Base-by-base conservation (phyloP, 495 filamentous ascomycete species). In the Beverwykella pulmonaria region DNA sequence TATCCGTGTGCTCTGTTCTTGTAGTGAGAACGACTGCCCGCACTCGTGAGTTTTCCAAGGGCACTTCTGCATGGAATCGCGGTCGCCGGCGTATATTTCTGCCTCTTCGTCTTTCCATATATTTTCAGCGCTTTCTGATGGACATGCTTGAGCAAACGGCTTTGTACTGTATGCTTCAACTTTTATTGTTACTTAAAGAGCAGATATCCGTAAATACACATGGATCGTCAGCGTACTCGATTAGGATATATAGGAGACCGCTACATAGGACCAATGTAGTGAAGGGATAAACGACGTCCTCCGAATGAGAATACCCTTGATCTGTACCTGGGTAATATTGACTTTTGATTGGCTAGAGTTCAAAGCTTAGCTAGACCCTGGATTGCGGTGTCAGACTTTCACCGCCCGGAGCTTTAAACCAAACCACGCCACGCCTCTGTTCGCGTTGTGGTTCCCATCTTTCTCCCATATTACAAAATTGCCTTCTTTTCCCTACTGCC, bases 371-470 rank as follows among this genome's bases (percentile, higher is more conserved):
- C 9, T 47, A 30, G 49, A 54, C 32, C 59, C 59, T 61, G 25
- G 23, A 36, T 53, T 25, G 32, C 4, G 26, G 59, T 44, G 23
- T 61, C 26, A 26, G 34, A 32, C 48, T 10, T 29, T 63, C 59
- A 63, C 59, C 59, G 59, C 59, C 59, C 5, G 32, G 6, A 52
- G 48, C 48, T 44, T 12, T 12, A 14, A 27, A 26, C 47, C 20
- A 14, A 27, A 26, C 47, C 20, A 34, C 58, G 27, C n/a, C 22
- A 50, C 20, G 9, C 22, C 49, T 53, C 30, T 14, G 12, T 41
- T 36, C 22, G 26, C 36, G 17, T 48, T 29, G 14, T 19, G 17
- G 1, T 20, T 49, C 15, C 10, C 39, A 9, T 22, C n/a, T 14
- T 34, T 44, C 39, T n/a, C 8, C 15, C 6, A 44, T 44, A 44